Percentiles rank a stretch among this genome's conserved stretches.
Evolutionary conservation across 495 filamentous ascomycete species (phyloP).

Genomic region (Trichoderma orchidacearum): DNA sequence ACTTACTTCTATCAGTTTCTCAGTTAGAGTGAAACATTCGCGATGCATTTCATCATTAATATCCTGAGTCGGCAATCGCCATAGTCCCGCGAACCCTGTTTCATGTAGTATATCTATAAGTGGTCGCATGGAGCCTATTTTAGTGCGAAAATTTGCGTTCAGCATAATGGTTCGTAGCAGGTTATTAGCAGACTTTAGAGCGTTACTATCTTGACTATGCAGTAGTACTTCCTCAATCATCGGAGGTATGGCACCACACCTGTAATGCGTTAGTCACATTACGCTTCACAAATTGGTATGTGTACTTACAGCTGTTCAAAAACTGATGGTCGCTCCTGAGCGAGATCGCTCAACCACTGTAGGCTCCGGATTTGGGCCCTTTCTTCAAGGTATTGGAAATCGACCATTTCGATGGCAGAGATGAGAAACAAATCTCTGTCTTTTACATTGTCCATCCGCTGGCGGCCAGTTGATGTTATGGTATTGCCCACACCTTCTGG

Average conservation of each 20-base stretch:
- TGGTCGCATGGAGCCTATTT: conserved; percentile 21
- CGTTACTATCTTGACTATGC: conserved; percentile 35
- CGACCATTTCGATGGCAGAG: conserved; percentile 39
- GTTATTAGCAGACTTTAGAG: conserved; percentile 36
- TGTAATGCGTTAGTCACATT: conserved; percentile 10
- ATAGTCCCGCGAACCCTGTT: conserved; percentile 43
- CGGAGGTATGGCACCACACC: conserved; percentile 32
- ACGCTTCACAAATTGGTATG: background rate
- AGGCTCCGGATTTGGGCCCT: conserved; percentile 37
- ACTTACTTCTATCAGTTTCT: conserved; percentile 45
- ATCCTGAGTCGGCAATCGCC: conserved; percentile 34
- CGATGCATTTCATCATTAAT: conserved; percentile 30
- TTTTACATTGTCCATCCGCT: conserved; percentile 27
- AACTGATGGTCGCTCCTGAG: conserved; percentile 29
- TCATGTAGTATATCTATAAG: conserved; percentile 35
- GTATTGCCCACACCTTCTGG: conserved; percentile 17
- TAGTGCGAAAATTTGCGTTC: conserved; percentile 25
- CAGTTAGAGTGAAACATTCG: conserved; percentile 36
- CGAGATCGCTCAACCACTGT: conserved; percentile 36
- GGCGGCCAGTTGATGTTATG: conserved; percentile 17
- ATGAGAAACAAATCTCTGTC: conserved; percentile 44
- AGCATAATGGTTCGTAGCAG: conserved; percentile 35
- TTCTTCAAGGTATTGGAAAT: conserved; percentile 43
- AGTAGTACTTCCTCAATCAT: conserved; percentile 41
- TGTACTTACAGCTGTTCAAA: conserved; percentile 32